Evolutionary conservation across 2,329 filamentous ascomycete genomes (phyloP).

Genomic region (Verticillium klebahnii): DNA sequence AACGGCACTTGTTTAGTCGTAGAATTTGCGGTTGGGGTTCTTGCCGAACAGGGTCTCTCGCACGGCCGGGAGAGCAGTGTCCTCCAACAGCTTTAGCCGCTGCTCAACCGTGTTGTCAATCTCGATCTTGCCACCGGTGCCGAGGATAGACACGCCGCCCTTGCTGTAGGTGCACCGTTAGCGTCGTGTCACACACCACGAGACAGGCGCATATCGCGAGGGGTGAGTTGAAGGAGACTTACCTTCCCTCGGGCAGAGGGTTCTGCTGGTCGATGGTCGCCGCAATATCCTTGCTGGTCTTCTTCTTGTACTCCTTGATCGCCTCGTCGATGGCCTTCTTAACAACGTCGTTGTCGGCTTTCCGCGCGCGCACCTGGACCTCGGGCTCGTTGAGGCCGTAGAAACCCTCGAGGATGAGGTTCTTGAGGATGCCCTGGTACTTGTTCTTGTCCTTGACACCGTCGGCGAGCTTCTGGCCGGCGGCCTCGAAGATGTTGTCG

Average conservation of each 20-base stretch:
- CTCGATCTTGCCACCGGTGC: slow-evolving; percentile 87
- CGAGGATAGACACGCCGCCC: slow-evolving; percentile 77
- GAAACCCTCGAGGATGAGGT: slow-evolving; percentile 81
- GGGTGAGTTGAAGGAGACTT: slow-evolving; percentile 31
- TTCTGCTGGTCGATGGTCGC: slow-evolving; percentile 74
- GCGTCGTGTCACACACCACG: background rate
- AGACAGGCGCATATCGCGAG: background rate
- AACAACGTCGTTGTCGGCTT: slow-evolving; percentile 71
- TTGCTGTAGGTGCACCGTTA: slow-evolving; percentile 49
- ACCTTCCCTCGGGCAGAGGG: slow-evolving; percentile 78
- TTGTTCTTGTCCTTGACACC: slow-evolving; percentile 65
- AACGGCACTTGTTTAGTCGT: slow-evolving; percentile 57
- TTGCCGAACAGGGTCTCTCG: slow-evolving; percentile 85
- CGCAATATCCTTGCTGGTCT: slow-evolving; percentile 63
- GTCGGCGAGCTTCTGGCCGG: slow-evolving; percentile 63
- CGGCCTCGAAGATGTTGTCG: slow-evolving; percentile 81
- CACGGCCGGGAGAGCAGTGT: slow-evolving; percentile 78
- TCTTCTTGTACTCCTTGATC: slow-evolving; percentile 77
- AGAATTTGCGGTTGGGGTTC: slow-evolving; percentile 95
- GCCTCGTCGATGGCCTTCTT: slow-evolving; percentile 77
- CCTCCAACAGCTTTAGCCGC: slow-evolving; percentile 78
- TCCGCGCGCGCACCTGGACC: slow-evolving; percentile 68
- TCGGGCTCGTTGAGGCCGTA: slow-evolving; percentile 83
- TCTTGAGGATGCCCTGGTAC: slow-evolving; percentile 74
- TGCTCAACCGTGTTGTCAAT: slow-evolving; percentile 98